Evolutionary conservation across 1,284 basidiomycete genomes (phyloP).

Genomic region (Cryptococcus maquisensis): DNA sequence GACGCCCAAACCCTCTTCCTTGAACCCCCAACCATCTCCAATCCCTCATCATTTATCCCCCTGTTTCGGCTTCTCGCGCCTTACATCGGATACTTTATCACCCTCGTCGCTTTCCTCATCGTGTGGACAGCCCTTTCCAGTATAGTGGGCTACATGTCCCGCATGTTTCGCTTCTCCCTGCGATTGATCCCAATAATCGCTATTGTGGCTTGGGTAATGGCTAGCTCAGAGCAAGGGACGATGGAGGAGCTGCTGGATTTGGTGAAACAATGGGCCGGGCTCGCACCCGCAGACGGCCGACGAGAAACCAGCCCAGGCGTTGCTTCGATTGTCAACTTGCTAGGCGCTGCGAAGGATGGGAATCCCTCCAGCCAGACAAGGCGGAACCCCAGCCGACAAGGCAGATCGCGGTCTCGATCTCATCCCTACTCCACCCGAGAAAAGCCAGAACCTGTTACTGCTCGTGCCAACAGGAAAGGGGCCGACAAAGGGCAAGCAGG

Average conservation of each 20-base stretch:
- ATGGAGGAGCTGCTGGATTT: conserved; percentile 36
- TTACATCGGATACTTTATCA: conserved; percentile 33
- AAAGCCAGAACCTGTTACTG: background rate
- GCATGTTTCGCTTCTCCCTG: conserved; percentile 39
- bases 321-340: conserved; percentile 1
- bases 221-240: conserved; percentile 38
- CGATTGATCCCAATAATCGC: conserved; percentile 40
- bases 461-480: background rate
- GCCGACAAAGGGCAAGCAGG: background rate
- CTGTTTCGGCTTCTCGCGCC: conserved; percentile 30
- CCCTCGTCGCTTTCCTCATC: conserved; percentile 38
- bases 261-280: conserved; percentile 35
- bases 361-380: no score
- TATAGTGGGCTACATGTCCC: conserved; percentile 33
- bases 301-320: conserved; percentile 12
- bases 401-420: background rate
- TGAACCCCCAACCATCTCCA: conserved; percentile 33
- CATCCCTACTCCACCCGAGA: background rate
- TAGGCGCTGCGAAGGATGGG: no score
- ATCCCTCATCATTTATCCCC: conserved; percentile 34
- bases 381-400: background rate
- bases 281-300: conserved; percentile 4
- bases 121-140: conserved; percentile 34
- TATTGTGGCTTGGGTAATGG: conserved; percentile 41
- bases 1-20: conserved; percentile 27